Evolutionary conservation across 805 yeast genomes (phyloP).

Genomic region (Priceomyces castillae): DNA sequence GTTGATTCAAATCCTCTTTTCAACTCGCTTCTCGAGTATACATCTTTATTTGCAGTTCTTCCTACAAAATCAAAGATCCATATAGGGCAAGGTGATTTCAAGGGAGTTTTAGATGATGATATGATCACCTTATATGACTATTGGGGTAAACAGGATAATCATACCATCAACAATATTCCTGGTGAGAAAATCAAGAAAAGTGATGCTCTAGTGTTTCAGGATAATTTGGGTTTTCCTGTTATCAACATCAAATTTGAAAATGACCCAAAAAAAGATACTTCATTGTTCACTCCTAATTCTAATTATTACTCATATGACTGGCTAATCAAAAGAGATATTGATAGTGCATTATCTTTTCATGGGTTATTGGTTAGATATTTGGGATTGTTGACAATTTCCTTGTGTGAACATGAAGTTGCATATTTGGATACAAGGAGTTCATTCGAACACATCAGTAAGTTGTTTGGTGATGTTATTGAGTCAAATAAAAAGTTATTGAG

Average conservation of each 20-base stretch:
- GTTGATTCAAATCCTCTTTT: conserved; percentile 38
- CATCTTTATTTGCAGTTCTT: conserved; percentile 31
- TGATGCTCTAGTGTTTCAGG: conserved; percentile 33
- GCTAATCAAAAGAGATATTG: conserved; percentile 25
- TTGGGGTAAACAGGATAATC: conserved; percentile 35
- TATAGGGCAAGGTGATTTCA: conserved; percentile 18
- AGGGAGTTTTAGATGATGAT: conserved; percentile 13
- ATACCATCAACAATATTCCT: conserved; percentile 28
- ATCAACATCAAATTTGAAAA: conserved; percentile 33
- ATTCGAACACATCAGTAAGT: conserved; percentile 15
- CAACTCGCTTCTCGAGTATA: conserved; percentile 26
- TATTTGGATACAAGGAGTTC: conserved; percentile 24
- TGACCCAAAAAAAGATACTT: conserved; percentile 25
- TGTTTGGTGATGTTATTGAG: conserved; percentile 15
- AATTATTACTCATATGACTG: conserved; percentile 33
- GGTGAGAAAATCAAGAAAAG: conserved; percentile 23
- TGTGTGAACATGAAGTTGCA: conserved; percentile 41
- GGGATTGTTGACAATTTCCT: conserved; percentile 34
- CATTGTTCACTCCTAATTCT: conserved; percentile 33
- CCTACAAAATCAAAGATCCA: conserved; percentile 22
- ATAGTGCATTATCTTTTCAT: conserved; percentile 28
- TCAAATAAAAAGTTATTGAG: conserved; percentile 11
- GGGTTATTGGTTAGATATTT: conserved; percentile 34
- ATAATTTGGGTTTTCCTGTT: conserved; percentile 27
- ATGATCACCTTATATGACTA: conserved; percentile 29